Conservation (phyloP, 768 basidiomycete species). For the Nidula microcarpa region DNA sequence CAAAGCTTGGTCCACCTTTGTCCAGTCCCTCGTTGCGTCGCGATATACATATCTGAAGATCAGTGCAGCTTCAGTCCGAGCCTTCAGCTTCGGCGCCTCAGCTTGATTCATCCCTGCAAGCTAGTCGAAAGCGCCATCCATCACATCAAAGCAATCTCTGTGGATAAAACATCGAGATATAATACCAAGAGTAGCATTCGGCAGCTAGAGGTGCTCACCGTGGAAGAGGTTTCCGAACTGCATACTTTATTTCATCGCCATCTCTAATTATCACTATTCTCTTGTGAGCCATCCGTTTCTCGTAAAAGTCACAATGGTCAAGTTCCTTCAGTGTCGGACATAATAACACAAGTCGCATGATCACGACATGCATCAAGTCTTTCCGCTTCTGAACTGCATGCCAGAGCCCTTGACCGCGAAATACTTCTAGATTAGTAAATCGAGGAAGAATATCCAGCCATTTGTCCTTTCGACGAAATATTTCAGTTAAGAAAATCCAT, state of each 20-base stretch:
- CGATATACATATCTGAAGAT: too few relatives aligned
- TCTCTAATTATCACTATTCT: conserved; percentile 35
- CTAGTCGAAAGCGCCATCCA: conserved; percentile 20
- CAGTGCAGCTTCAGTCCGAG: too few relatives aligned
- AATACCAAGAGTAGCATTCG: not conserved
- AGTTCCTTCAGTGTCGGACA: conserved; percentile 40
- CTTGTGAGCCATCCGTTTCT: conserved; percentile 26
- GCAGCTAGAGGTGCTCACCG: conserved; percentile 16
- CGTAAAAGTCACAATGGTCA: conserved; percentile 34
- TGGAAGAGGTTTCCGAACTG: conserved; percentile 20
- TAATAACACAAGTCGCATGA: conserved; percentile 31
- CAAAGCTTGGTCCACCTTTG: too few relatives aligned
- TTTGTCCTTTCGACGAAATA: conserved; percentile 20
- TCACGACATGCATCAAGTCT: conserved; percentile 36
- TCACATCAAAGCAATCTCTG: conserved; percentile 18
- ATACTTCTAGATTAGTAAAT: conserved; percentile 39
- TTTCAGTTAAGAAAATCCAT: not conserved
- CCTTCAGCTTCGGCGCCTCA: too few relatives aligned
- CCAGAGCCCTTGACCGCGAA: conserved; percentile 43
- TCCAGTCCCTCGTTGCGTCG: too few relatives aligned
- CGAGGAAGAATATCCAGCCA: conserved; percentile 37
- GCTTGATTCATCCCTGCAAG: too few relatives aligned
- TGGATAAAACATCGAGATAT: not conserved
- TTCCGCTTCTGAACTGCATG: conserved; percentile 28
- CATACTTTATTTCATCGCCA: conserved; percentile 25